phyloP scores from a whole-genome alignment of 352 stramenopile genomes.

The Globisporangium yorkense region DNA sequence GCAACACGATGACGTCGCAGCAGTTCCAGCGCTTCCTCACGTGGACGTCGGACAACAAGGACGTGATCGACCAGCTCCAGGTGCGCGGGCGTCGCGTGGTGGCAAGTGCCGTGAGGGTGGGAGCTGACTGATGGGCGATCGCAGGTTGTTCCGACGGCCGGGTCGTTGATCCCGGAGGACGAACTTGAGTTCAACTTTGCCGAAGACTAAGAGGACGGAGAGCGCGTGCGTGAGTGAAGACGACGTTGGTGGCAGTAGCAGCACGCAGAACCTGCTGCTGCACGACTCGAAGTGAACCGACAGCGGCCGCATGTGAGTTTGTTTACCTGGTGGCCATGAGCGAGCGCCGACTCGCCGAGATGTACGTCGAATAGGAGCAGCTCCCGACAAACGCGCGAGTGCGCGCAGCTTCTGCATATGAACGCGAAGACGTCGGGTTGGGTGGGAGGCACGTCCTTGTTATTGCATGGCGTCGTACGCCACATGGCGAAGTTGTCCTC shows the following conservation, averaged over 20 bases:
- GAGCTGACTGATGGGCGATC: background rate
- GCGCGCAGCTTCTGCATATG: too few relatives aligned
- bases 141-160: slow-evolving; percentile 42
- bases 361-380: too few relatives aligned
- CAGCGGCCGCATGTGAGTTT: too few relatives aligned
- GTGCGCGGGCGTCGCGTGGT: slow-evolving; percentile 16
- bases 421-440: too few relatives aligned
- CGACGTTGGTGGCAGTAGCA: background rate
- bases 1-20: slow-evolving; percentile 70
- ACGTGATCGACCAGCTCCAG: slow-evolving; percentile 68
- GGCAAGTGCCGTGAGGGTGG: too few relatives aligned
- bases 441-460: too few relatives aligned
- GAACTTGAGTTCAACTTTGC: slow-evolving; percentile 71
- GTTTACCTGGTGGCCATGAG: too few relatives aligned
- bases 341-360: too few relatives aligned
- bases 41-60: slow-evolving; percentile 69
- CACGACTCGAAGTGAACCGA: too few relatives aligned
- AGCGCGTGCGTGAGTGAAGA: background rate
- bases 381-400: too few relatives aligned
- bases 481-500: background rate
- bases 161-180: slow-evolving; percentile 29
- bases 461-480: too few relatives aligned
- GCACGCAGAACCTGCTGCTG: too few relatives aligned
- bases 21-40: slow-evolving; percentile 83
- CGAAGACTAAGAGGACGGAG: slow-evolving; percentile 40